Evolutionary conservation across 1,284 basidiomycete species (phyloP).

Genomic region (Pseudozyma thailandica): DNA sequence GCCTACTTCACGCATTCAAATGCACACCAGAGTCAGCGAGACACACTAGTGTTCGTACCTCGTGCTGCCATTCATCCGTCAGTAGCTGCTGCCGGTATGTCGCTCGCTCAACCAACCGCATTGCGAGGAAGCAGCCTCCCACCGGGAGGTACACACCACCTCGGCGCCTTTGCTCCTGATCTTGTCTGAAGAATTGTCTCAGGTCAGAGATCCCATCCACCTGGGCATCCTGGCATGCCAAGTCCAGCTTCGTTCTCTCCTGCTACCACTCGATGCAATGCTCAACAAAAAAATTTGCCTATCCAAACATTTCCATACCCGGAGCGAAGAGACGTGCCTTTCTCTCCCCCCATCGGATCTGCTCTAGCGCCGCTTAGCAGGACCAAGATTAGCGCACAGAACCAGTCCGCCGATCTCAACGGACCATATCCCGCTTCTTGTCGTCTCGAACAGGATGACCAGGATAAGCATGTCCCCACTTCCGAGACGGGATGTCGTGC

Average conservation of each 20-base stretch:
- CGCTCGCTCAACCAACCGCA: background rate
- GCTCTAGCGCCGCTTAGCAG: slow-evolving; percentile 1
- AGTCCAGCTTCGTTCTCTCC: background rate
- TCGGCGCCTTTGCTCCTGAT: slow-evolving; percentile 4
- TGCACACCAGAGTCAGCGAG: slow-evolving; percentile 1
- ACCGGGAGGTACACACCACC: background rate
- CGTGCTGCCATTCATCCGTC: background rate
- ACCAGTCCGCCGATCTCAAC: background rate
- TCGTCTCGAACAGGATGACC: background rate
- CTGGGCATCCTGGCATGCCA: background rate
- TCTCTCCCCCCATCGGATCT: slow-evolving; percentile 1
- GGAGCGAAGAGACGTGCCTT: slow-evolving; percentile 1
- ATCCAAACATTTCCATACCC: slow-evolving; percentile 7
- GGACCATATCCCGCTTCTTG: background rate
- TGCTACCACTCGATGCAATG: background rate
- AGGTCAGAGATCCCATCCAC: background rate
- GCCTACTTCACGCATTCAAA: slow-evolving; percentile 3
- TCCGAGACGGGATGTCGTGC: no score
- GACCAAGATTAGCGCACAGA: background rate
- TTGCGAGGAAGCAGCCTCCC: background rate
- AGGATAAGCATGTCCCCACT: background rate
- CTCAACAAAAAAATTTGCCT: background rate
- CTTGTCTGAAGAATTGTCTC: background rate
- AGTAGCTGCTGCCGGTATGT: background rate
- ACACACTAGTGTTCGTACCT: slow-evolving; percentile 1